Evolutionary conservation across 768 basidiomycete species (phyloP), one percentile per base, ranked within the genome.

Genomic region (Heimioporus sp.): DNA sequence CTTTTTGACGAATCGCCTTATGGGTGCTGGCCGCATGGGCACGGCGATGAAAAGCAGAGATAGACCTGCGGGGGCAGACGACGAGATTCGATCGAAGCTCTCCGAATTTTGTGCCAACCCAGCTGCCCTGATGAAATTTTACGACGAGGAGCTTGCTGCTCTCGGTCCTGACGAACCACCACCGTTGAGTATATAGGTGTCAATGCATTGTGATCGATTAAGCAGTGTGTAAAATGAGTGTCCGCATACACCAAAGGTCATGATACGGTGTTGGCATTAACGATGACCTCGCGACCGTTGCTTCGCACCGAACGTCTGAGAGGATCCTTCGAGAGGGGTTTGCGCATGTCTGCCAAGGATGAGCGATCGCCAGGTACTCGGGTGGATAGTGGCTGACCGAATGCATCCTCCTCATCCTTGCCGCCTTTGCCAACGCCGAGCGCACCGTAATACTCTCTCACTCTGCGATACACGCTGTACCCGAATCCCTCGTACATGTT

Each of bases 401-500:
- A 95, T 36, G 91, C 92, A 66, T 95, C 90, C 61, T 94, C 92
- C 61, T 94, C 89, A 53, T 90, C 87, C 64, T 81, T 78, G 12
- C 82, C 85, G n/a, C 83, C 83, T 58, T 83, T 85, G 19, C 91
- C 92, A 44, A 80, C 64, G 2, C 87, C 87, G n/a, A 91, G 69
- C 55, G 74, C 82, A 16, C 86, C 85, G 68, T 94, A 94, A 73
- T 94, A 99, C 68, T 93, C 92, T 54, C 85, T 80, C 45, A 99
- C 95, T 55, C 92, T 72, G 24, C 93, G 76, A 70, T 88, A 98
- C 12, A 98, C 92, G 63, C 88, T 92, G 62, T 99, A 99, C 11
- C 92, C 95, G 65, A 98, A 73, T 37, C 83, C 79, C 66, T 98
- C 92, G 64, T 98, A 98, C 87, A 99, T 88, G 17, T 74, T 77